Evolutionary conservation across 2,329 filamentous ascomycete species (phyloP).

Genomic region (Pseudopyricularia cyperi): DNA sequence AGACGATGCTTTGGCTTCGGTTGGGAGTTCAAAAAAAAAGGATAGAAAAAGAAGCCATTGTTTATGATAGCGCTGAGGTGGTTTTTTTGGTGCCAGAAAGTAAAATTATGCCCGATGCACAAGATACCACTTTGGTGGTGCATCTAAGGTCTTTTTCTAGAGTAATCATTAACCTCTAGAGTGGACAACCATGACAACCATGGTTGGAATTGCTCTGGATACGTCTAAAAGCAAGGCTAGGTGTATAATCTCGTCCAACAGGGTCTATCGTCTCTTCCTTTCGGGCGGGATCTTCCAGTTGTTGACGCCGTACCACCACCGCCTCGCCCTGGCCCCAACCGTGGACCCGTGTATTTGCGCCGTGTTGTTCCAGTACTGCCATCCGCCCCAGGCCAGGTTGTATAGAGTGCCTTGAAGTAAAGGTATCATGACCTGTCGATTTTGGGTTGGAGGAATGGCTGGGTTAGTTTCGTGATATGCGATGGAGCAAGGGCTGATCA

Average conservation of each 20-base stretch:
- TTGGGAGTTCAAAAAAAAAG: not conserved
- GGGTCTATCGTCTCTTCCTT: not conserved
- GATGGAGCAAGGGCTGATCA: no score
- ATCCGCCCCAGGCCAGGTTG: conserved; percentile 72
- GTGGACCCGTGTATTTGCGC: conserved; percentile 65
- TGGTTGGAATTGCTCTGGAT: not conserved
- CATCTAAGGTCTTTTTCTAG: no score
- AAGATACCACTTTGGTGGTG: no score
- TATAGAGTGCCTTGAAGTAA: conserved; percentile 81
- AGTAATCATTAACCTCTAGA: no score
- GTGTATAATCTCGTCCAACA: no score
- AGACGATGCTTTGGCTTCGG: not conserved
- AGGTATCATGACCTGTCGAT: conserved; percentile 62
- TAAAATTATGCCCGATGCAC: no score
- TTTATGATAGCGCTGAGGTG: no score
- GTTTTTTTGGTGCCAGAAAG: no score
- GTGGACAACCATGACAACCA: not conserved
- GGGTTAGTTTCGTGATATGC: not conserved
- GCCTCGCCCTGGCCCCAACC: conserved; percentile 61
- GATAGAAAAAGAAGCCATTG: not conserved
- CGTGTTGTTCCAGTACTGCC: conserved; percentile 78
- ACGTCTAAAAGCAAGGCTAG: no score
- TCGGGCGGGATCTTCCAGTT: conserved; percentile 62
- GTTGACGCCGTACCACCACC: conserved; percentile 95
- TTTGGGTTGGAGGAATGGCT: not conserved